Percentiles rank a stretch among this genome's conserved stretches.
Conservation (phyloP, 1,284 basidiomycete species). For the Leccinum pachyderme region DNA sequence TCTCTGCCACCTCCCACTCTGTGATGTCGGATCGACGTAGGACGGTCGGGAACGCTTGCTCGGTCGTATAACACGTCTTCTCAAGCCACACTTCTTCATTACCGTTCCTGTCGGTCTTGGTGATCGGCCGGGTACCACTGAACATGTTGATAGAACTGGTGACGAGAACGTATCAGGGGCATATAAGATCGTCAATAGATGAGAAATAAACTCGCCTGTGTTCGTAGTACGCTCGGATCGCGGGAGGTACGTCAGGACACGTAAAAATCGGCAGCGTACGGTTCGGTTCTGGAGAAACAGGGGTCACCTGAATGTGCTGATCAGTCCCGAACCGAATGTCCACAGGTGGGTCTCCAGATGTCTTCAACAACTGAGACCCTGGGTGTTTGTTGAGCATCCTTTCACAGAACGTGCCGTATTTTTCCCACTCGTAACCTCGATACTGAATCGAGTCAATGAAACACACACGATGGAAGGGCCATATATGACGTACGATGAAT, state of each 20-base stretch:
- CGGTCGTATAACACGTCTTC: conserved; percentile 84
- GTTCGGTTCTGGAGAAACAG: conserved; percentile 86
- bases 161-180: neutral
- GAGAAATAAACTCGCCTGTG: conserved; percentile 54
- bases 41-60: conserved; percentile 91
- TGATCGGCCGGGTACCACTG: conserved; percentile 71
- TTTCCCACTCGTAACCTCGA: conserved; percentile 91
- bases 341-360: conserved; percentile 73
- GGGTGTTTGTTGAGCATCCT: conserved; percentile 92
- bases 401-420: conserved; percentile 87
- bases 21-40: conserved; percentile 88
- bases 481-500: conserved; percentile 64
- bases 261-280: conserved; percentile 77
- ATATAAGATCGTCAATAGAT: neutral
- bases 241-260: conserved; percentile 79
- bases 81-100: conserved; percentile 84
- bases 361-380: conserved; percentile 78
- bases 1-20: conserved; percentile 71
- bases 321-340: conserved; percentile 80
- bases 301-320: conserved; percentile 86
- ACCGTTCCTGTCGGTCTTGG: conserved; percentile 58
- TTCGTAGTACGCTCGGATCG: conserved; percentile 85
- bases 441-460: conserved; percentile 47
- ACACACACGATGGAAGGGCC: neutral
- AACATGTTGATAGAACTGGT: conserved; percentile 80